Evolutionary conservation across 2,329 filamentous ascomycete genomes (phyloP).

Genomic region (Fusarium paranaense): DNA sequence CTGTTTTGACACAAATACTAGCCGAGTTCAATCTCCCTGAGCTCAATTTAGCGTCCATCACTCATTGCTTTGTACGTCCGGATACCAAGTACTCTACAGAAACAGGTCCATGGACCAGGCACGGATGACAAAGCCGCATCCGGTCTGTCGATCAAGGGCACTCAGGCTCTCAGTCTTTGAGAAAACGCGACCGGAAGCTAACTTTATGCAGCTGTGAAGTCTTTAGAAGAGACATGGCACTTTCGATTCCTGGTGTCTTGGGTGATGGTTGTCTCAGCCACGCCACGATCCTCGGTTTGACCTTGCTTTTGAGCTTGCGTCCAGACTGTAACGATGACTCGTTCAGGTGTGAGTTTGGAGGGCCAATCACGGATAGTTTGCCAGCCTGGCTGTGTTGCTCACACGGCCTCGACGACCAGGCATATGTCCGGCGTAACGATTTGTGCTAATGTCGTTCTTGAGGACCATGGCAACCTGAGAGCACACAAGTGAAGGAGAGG

Average conservation of each 20-base stretch:
- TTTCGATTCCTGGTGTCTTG: background rate
- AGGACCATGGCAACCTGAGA: background rate
- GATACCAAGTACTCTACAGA: background rate
- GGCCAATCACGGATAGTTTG: background rate
- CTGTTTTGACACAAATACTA: background rate
- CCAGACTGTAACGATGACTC: background rate
- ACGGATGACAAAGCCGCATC: background rate
- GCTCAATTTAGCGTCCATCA: background rate
- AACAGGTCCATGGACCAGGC: background rate
- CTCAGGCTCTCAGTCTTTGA: background rate
- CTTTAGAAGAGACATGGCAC: background rate
- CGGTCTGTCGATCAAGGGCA: background rate
- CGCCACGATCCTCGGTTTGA: background rate
- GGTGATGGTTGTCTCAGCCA: slow-evolving; percentile 6
- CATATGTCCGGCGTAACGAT: background rate
- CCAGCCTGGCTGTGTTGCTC: background rate
- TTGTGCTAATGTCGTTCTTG: background rate
- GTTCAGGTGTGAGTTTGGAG: background rate
- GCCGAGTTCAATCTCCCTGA: background rate
- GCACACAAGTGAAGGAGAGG: background rate
- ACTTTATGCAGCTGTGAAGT: background rate
- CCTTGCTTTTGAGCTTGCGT: background rate
- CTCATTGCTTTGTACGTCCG: background rate
- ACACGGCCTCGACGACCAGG: background rate
- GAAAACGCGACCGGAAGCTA: background rate